These are phyloP conservation scores for Fraxinus sp. DNA, from an alignment of 305 asterid genomes.

Conservation along the genomic window DNA sequence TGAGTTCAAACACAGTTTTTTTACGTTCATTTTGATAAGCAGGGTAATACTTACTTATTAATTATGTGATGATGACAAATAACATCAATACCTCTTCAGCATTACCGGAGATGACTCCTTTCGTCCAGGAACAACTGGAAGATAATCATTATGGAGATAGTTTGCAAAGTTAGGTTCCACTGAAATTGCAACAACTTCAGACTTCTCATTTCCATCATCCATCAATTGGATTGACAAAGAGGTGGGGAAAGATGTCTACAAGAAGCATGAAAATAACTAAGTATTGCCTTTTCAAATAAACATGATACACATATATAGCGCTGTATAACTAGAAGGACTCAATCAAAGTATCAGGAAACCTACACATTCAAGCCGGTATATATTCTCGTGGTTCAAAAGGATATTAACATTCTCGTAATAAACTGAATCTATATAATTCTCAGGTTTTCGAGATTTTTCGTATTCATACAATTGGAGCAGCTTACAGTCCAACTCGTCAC, in stretches of 20 bases:
- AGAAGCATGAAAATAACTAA: conserved; percentile 37
- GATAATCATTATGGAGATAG: conserved; percentile 78
- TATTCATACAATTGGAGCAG: conserved; percentile 65
- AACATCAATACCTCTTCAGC: conserved; percentile 67
- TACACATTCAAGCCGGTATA: conserved; percentile 71
- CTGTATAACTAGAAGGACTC: conserved; percentile 1
- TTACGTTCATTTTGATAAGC: neutral
- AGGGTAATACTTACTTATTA: neutral
- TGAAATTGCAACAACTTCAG: conserved; percentile 90
- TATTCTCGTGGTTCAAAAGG: conserved; percentile 61
- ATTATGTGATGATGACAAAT: conserved; percentile 10
- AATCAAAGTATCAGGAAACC: conserved; percentile 35
- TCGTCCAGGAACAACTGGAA: conserved; percentile 61
- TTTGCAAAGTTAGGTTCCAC: conserved; percentile 85
- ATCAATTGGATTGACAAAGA: conserved; percentile 79
- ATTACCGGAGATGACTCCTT: conserved; percentile 66
- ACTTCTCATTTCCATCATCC: conserved; percentile 89
- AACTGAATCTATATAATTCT: conserved; percentile 64
- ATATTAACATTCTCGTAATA: conserved; percentile 66
- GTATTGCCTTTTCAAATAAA: conserved; percentile 6
- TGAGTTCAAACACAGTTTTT: neutral
- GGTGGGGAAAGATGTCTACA: conserved; percentile 67
- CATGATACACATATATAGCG: conserved; percentile 3
- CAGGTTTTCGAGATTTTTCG: conserved; percentile 64
- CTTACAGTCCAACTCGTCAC: conserved; percentile 66